Evolutionary conservation across 2,329 filamentous ascomycete genomes (phyloP).

Genomic region (Paecilomyces sp.): DNA sequence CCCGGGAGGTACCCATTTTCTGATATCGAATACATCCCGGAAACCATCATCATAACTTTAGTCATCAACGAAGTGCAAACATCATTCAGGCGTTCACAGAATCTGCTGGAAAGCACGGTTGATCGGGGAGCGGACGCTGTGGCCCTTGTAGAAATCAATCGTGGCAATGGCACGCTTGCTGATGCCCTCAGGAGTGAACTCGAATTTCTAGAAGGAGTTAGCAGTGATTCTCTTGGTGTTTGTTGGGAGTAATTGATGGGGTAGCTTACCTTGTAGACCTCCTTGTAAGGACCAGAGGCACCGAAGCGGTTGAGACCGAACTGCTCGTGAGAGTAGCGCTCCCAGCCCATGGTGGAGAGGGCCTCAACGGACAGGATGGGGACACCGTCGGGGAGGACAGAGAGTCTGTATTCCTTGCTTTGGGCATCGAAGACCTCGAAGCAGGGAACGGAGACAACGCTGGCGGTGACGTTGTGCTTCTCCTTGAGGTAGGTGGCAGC

Average conservation of each 20-base stretch:
- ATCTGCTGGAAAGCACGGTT: conserved; percentile 98
- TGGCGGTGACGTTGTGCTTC: conserved; percentile 77
- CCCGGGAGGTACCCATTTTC: neutral
- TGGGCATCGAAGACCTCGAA: conserved; percentile 95
- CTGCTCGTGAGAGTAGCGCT: conserved; percentile 98
- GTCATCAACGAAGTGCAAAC: neutral
- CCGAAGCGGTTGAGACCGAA: conserved; percentile 99
- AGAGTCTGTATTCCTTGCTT: conserved; percentile 88
- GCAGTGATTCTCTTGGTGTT: conserved; percentile 26
- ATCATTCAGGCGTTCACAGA: conserved; percentile 54
- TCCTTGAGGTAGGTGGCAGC: conserved; percentile 86
- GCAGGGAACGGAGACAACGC: conserved; percentile 93
- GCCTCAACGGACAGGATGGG: conserved; percentile 91
- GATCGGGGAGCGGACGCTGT: conserved; percentile 86
- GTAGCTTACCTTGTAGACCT: conserved; percentile 77
- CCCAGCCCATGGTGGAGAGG: conserved; percentile 96
- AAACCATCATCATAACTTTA: neutral
- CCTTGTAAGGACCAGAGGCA: conserved; percentile 93
- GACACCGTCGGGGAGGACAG: conserved; percentile 87
- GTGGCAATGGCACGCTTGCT: conserved; percentile 89
- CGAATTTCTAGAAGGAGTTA: conserved; percentile 68
- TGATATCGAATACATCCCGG: neutral
- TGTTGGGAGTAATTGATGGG: conserved; percentile 5
- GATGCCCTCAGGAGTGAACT: conserved; percentile 96
- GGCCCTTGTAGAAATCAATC: conserved; percentile 95